Evolutionary conservation across 805 yeast species (phyloP), one percentile per base, ranked within the genome.

Genomic region (Myxozyma kluyveri): DNA sequence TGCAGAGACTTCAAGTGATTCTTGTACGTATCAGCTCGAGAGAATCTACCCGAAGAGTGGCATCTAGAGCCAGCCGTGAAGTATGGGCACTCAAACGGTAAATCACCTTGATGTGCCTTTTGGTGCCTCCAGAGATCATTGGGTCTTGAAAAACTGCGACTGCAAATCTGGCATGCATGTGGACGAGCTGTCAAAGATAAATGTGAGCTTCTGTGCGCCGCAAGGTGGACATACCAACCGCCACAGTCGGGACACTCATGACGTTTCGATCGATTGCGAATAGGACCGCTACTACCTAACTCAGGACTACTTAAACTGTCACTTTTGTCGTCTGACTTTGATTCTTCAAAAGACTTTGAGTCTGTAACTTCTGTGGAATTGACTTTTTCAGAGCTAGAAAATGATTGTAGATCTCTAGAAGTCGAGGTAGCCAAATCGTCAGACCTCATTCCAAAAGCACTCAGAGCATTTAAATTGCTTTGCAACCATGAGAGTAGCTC

Each of bases 1-100:
- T 89, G 97, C 56, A 89, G 76, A 1, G 96, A 95, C 67, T 86
- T 87, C 56, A 89, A 73, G 69, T 89, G 97, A 69, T 89, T 89
- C 65, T 89, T 89, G 71, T 81, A 89, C 3, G 97, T 89, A 66
- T 89, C 97, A 66, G 96, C 86, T 45, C 97, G 76, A 10, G 89
- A 82, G 63, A 89, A 89, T 27, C 86, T 82, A 3, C 97, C 97
- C 5, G 88, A 80, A 49, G 80, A 79, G 66, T 89, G 97, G 65
- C 96, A 88, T 41, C 62, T 54, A 47, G 23, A 63, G 62, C 23
- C 71, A 65, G 62, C 58, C 33, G 67, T 59, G 62, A 75, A 80
- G 67, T 80, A 86, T 1, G 97, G 97, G 63, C 97, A 89, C 64
- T 80, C 80, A 72, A 81, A 89, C 29, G 86, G 83, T 3, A 80